phyloP scores from a whole-genome alignment of 2,329 filamentous ascomycete species.

The Lojkania enalia region DNA sequence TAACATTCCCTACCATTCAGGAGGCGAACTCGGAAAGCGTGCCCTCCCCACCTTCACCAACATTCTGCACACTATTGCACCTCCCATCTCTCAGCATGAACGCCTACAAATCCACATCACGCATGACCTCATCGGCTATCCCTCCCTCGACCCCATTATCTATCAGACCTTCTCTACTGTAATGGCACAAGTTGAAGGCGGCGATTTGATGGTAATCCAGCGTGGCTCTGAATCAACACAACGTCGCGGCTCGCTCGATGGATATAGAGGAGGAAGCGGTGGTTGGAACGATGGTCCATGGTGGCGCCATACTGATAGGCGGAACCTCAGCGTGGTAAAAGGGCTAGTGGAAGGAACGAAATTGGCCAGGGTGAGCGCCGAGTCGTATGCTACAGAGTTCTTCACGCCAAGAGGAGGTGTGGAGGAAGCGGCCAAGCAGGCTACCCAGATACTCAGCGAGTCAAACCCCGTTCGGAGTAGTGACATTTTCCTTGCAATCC shows the following conservation, averaged over 20 bases:
- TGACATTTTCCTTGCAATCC: conserved; percentile 93
- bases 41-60: conserved; percentile 94
- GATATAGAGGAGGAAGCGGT: conserved; percentile 59
- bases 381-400: conserved; percentile 84
- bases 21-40: conserved; percentile 69
- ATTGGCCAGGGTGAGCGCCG: conserved; percentile 84
- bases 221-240: conserved; percentile 83
- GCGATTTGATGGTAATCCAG: conserved; percentile 91
- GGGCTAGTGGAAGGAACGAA: conserved; percentile 88
- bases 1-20: conserved; percentile 57
- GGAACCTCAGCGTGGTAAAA: conserved; percentile 78
- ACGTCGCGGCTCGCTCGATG: conserved; percentile 65
- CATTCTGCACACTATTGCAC: conserved; percentile 91
- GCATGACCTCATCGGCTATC: conserved; percentile 92
- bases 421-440: conserved; percentile 76
- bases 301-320: conserved; percentile 77
- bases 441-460: conserved; percentile 77
- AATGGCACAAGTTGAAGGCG: conserved; percentile 98
- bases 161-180: conserved; percentile 90
- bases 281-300: conserved; percentile 95
- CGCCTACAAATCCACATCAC: conserved; percentile 96
- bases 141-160: conserved; percentile 88
- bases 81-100: conserved; percentile 95
- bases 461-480: conserved; percentile 88
- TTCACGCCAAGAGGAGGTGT: conserved; percentile 78